These are phyloP conservation scores for Termitomyces sp. DNA, from an alignment of 768 basidiomycete species.

Conservation along the genomic window DNA sequence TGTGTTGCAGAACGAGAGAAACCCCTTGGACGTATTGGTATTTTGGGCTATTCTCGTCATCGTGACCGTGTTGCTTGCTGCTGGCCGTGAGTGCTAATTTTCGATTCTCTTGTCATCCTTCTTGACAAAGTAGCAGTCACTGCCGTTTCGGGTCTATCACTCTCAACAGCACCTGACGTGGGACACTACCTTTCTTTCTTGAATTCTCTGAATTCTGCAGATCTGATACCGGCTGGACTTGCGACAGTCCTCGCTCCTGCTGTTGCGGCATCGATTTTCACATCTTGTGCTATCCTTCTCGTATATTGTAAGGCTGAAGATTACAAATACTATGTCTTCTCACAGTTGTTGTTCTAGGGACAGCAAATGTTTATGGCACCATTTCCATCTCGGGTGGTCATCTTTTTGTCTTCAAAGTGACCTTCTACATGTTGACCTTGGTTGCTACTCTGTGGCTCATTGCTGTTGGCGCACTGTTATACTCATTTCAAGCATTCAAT, in stretches of 20 bases:
- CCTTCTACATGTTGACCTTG: conserved; percentile 51
- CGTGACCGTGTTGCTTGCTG: conserved; percentile 45
- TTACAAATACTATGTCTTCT: not conserved
- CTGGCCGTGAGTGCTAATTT: conserved; percentile 46
- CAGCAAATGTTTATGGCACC: conserved; percentile 46
- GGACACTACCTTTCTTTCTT: conserved; percentile 69
- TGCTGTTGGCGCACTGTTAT: conserved; percentile 64
- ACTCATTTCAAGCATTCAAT: conserved; percentile 56
- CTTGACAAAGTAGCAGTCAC: conserved; percentile 42
- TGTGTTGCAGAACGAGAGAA: conserved; percentile 58
- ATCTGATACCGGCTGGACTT: conserved; percentile 53
- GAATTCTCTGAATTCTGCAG: conserved; percentile 38
- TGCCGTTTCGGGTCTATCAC: conserved; percentile 60
- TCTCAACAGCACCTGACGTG: conserved; percentile 67
- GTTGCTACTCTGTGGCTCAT: conserved; percentile 59
- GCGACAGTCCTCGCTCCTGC: conserved; percentile 67
- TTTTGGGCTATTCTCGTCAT: conserved; percentile 56
- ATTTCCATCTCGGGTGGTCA: conserved; percentile 61
- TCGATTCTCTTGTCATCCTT: not conserved
- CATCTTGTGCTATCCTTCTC: conserved; percentile 42
- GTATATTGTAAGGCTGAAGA: conserved; percentile 43
- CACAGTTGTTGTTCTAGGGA: conserved; percentile 29
- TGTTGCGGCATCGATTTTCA: conserved; percentile 53
- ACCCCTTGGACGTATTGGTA: conserved; percentile 34
- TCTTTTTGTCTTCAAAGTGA: conserved; percentile 54